A percentile compares a stretch with the other conserved stretches of the same genome.
Evolutionary conservation across 805 yeast species (phyloP).

Genomic region (Yarrowia sp.): DNA sequence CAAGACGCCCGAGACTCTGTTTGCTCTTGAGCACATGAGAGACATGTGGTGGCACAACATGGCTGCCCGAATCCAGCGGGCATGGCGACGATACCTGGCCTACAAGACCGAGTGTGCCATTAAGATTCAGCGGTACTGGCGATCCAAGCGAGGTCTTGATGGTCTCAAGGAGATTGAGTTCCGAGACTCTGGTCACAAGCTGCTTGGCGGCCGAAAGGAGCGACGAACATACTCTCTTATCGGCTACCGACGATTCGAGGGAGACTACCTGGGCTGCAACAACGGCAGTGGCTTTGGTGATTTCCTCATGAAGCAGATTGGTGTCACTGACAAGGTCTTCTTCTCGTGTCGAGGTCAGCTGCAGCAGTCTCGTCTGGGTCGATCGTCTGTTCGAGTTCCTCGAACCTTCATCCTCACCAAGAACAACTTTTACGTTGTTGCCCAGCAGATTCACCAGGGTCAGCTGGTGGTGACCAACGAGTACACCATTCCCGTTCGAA

Average conservation of each 20-base stretch:
- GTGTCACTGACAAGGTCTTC: conserved; percentile 69
- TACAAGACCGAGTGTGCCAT: conserved; percentile 87
- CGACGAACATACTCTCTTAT: conserved; percentile 86
- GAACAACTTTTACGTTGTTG: conserved; percentile 68
- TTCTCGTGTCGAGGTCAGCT: conserved; percentile 86
- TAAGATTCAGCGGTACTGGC: conserved; percentile 80
- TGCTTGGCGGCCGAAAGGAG: conserved; percentile 79
- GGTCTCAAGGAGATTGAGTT: conserved; percentile 84
- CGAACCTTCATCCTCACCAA: conserved; percentile 75
- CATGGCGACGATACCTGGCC: conserved; percentile 86
- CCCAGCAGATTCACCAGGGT: conserved; percentile 71
- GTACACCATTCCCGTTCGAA: conserved; percentile 62
- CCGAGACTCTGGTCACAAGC: conserved; percentile 79
- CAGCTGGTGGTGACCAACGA: conserved; percentile 69
- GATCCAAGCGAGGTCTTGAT: conserved; percentile 65
- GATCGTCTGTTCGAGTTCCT: conserved; percentile 82
- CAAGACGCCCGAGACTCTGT: conserved; percentile 95
- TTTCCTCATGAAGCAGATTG: conserved; percentile 70
- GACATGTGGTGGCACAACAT: conserved; percentile 97
- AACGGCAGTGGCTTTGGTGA: conserved; percentile 78
- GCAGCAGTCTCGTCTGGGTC: conserved; percentile 84
- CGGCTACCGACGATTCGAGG: conserved; percentile 88
- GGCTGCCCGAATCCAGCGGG: conserved; percentile 97
- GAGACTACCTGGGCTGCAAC: conserved; percentile 92
- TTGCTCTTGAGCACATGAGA: conserved; percentile 94